phyloP scores from a whole-genome alignment of 768 basidiomycete species.

The Pisolithus albus region DNA sequence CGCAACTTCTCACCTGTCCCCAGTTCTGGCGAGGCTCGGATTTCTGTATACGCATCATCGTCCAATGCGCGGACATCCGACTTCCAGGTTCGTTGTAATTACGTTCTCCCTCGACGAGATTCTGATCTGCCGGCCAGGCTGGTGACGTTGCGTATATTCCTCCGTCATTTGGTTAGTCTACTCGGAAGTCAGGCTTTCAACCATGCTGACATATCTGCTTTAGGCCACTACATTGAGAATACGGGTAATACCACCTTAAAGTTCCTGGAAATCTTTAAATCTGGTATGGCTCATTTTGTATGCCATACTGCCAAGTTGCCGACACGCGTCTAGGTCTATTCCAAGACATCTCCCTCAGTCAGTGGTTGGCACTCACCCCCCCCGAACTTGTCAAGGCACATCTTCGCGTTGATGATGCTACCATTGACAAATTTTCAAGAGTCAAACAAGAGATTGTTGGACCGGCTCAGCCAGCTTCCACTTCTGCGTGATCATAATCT shows the following conservation, averaged over 20 bases:
- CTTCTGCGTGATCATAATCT: background rate
- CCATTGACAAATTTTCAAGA: conserved; percentile 42
- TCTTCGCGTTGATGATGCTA: conserved; percentile 46
- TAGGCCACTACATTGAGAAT: conserved; percentile 66
- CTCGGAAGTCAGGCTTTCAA: background rate
- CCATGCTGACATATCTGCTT: background rate
- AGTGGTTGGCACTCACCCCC: conserved; percentile 60
- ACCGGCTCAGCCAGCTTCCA: background rate
- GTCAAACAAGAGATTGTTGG: conserved; percentile 47
- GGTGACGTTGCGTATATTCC: conserved; percentile 24
- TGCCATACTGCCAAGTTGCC: too few relatives aligned
- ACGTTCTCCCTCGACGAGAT: background rate
- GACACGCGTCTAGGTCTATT: conserved; percentile 31
- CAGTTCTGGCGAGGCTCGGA: conserved; percentile 35
- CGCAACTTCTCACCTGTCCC: background rate
- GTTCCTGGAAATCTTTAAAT: conserved; percentile 58
- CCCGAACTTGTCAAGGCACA: conserved; percentile 55
- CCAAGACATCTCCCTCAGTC: conserved; percentile 51
- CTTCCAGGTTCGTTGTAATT: conserved; percentile 30
- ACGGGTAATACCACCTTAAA: conserved; percentile 51
- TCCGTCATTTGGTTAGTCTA: conserved; percentile 17
- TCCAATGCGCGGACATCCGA: conserved; percentile 38
- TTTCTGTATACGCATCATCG: conserved; percentile 37
- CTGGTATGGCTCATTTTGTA: conserved; percentile 27
- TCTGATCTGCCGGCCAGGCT: conserved; percentile 17